These are phyloP conservation scores for Populus euphratica DNA, from an alignment of 345 rosid species.

Conservation along the genomic window DNA sequence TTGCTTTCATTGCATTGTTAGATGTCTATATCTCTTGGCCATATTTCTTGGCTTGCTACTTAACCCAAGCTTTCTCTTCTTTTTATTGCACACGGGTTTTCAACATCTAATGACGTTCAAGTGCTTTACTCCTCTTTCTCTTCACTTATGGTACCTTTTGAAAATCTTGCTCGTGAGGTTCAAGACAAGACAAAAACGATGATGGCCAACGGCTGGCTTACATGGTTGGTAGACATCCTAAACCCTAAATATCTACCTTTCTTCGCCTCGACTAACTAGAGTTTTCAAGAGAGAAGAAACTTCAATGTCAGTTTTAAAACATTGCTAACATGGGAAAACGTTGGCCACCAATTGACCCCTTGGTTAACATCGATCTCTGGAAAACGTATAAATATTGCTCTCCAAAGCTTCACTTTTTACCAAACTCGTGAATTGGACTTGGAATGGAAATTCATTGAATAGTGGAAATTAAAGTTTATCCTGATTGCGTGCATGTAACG, in stretches of 20 bases:
- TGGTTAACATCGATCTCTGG: neutral
- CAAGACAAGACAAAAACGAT: neutral
- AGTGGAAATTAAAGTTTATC: neutral
- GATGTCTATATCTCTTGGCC: neutral
- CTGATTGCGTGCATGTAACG: neutral
- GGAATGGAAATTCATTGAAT: neutral
- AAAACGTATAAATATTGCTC: neutral
- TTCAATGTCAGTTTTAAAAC: neutral
- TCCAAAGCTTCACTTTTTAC: neutral
- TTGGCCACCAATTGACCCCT: slow-evolving; percentile 20
- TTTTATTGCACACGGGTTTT: neutral
- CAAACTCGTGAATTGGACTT: neutral
- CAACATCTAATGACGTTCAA: slow-evolving; percentile 1
- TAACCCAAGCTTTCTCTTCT: neutral
- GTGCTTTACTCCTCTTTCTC: neutral
- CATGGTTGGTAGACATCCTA: neutral
- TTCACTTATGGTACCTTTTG: neutral
- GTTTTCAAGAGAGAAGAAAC: slow-evolving; percentile 5
- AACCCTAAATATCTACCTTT: neutral
- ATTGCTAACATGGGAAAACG: slow-evolving; percentile 5
- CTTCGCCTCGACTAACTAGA: neutral
- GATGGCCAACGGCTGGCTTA: neutral
- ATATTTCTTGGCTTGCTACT: neutral
- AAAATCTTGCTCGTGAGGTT: neutral
- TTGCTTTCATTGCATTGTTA: too few relatives aligned